phyloP scores from a whole-genome alignment of 306 rosid genomes.

The Vigna mungo region DNA sequence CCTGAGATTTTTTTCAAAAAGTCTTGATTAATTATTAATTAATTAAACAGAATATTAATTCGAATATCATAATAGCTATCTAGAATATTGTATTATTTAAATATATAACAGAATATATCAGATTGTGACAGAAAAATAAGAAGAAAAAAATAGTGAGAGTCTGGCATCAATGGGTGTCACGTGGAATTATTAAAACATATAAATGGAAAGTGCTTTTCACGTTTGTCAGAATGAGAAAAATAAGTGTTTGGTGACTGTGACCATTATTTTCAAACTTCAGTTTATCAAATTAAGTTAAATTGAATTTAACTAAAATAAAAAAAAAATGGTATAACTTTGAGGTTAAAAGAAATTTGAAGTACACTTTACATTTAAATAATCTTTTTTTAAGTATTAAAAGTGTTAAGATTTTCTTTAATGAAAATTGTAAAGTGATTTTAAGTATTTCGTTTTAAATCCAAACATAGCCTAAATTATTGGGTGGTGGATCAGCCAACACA shows the following conservation, averaged over 20 bases:
- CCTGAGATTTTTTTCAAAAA: background rate
- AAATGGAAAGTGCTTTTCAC: slow-evolving; percentile 23
- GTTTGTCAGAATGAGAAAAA: background rate
- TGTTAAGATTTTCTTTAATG: no score
- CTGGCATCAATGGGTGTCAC: background rate
- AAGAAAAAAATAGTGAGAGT: background rate
- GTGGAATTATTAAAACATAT: background rate
- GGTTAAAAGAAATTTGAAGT: no score
- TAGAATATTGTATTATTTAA: background rate
- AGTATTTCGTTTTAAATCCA: no score
- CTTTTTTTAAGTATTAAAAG: no score
- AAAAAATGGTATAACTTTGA: no score
- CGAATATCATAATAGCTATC: background rate
- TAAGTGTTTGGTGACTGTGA: background rate
- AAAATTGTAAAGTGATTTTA: no score
- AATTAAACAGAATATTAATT: background rate
- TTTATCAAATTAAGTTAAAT: no score
- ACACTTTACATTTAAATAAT: no score
- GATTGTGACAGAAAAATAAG: slow-evolving; percentile 4
- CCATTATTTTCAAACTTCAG: slow-evolving; percentile 7
- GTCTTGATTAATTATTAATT: background rate
- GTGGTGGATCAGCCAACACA: background rate
- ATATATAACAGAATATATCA: background rate
- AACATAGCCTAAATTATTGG: background rate
- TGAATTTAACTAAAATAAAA: no score